phyloP scores from a whole-genome alignment of 495 filamentous ascomycete species.

The Ramalina peruviana region DNA sequence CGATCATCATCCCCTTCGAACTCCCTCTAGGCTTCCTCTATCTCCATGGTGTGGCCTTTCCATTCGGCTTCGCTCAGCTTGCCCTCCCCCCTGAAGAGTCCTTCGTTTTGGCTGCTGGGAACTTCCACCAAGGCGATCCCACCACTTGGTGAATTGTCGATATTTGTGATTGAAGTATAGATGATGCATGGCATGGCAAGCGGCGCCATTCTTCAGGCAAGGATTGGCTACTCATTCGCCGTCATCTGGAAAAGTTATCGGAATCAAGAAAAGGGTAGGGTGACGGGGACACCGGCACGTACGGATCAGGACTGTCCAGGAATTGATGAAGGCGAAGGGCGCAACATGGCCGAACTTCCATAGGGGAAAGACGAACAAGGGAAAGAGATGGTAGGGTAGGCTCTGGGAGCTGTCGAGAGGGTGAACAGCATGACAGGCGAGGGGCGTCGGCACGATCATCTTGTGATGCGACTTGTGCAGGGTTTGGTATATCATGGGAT shows the following conservation, averaged over 20 bases:
- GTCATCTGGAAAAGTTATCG: slow-evolving; percentile 40
- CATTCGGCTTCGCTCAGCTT: slow-evolving; percentile 79
- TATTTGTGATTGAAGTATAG: slow-evolving; percentile 99
- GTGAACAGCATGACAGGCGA: slow-evolving; percentile 86
- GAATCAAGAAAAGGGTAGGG: background rate
- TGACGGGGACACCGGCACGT: slow-evolving; percentile 4
- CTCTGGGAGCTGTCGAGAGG: slow-evolving; percentile 92
- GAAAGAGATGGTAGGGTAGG: slow-evolving; percentile 85
- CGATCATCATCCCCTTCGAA: slow-evolving; percentile 85
- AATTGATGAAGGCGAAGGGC: slow-evolving; percentile 84
- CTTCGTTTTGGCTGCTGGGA: slow-evolving; percentile 76
- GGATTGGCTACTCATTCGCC: slow-evolving; percentile 88
- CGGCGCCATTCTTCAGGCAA: slow-evolving; percentile 83
- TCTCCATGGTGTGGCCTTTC: slow-evolving; percentile 68
- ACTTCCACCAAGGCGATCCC: slow-evolving; percentile 81
- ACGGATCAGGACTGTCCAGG: slow-evolving; percentile 94
- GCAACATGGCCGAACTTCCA: slow-evolving; percentile 80
- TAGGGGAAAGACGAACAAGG: slow-evolving; percentile 72
- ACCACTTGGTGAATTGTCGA: slow-evolving; percentile 89
- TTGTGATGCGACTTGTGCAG: slow-evolving; percentile 98
- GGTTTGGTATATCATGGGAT: slow-evolving; percentile 67
- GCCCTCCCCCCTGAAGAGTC: slow-evolving; percentile 72
- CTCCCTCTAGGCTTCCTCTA: slow-evolving; percentile 69
- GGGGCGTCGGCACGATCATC: slow-evolving; percentile 98
- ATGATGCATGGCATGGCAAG: slow-evolving; percentile 94